A percentile compares a stretch with the other conserved stretches of the same genome.
phyloP scores from a whole-genome alignment of 345 rosid species.

The Eutrema heterophyllum region DNA sequence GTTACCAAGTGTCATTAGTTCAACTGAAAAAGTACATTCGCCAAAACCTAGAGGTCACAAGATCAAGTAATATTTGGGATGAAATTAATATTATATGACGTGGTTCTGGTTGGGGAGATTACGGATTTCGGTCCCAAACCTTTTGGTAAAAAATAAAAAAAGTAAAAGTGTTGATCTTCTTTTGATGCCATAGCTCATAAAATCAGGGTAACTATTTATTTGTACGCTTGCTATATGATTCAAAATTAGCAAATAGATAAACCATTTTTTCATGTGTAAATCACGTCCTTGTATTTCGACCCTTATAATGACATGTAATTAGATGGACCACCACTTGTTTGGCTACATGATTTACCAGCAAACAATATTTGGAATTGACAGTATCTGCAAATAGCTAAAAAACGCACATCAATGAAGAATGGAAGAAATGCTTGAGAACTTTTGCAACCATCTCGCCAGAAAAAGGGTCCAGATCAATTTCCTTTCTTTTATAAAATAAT shows the following conservation, averaged over 20 bases:
- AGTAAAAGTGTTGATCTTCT: neutral
- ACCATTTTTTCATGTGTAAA: neutral
- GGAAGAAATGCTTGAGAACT: neutral
- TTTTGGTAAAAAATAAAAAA: no score
- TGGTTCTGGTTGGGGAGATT: no score
- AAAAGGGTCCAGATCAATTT: neutral
- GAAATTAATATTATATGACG: no score
- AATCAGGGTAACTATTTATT: neutral
- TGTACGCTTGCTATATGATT: neutral
- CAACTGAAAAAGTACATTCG: no score
- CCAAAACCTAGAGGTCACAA: no score
- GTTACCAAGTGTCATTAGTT: no score
- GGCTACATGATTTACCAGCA: neutral
- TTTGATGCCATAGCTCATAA: neutral
- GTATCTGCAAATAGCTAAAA: neutral
- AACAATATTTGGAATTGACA: no score
- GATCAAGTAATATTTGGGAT: no score
- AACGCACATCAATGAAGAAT: neutral
- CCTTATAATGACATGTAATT: neutral
- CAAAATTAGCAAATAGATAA: neutral
- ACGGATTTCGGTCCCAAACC: no score
- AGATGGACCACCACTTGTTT: neutral
- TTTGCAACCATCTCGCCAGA: neutral
- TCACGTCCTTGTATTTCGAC: neutral
- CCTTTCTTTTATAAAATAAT: neutral